Base-by-base conservation (phyloP, 257 asterid genomes). In the Striga asiatica region DNA sequence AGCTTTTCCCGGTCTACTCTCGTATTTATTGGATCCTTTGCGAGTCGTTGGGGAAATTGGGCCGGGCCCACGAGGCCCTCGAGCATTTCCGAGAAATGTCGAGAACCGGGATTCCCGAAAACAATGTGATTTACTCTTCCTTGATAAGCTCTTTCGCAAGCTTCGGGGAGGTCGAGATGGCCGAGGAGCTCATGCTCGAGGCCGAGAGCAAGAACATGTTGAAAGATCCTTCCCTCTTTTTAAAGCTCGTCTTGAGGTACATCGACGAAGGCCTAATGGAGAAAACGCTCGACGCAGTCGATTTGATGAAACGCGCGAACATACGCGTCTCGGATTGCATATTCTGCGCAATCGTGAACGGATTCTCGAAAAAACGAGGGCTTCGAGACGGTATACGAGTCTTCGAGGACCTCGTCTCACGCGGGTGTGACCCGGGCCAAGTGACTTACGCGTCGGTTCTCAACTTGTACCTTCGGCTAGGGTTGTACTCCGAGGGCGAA, bases 321-420 rank as follows among this genome's bases (percentile, higher is more conserved):
- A 65, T 84, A 22, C 66, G 81, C 51, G 91, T 83, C 1, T 87
- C 98, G 0, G 97, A 92, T 61, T 92, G 97, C 79, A 84, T 87
- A 14, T 72, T 83, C 3, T 84, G 98, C 25, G 88, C 98, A 1
- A 77, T 92, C 12, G 78, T 92, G 16, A 92, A 92, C 14, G 97
- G 94, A 0, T 92, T 65, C 49, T 70, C 82, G 0, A 84, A 66
- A 70, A 80, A 61, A 70, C 56, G 82, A 61, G 95, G 95, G 20
- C 67, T 58, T 0, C 61, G 37, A 29, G 58, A 69, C 5, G 89
- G 94, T 9, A 66, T 50, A 0, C 38, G 67, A 55, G 88, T 79
- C 32, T 92, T 84, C 6, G 95, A 82, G 16, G 69, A 78, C 49
- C 85, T 92, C 1, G 37, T 74, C 2, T 6, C 20, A 48, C 76